phyloP scores from a whole-genome alignment of 768 basidiomycete species.

The Tulasnella sp. region DNA sequence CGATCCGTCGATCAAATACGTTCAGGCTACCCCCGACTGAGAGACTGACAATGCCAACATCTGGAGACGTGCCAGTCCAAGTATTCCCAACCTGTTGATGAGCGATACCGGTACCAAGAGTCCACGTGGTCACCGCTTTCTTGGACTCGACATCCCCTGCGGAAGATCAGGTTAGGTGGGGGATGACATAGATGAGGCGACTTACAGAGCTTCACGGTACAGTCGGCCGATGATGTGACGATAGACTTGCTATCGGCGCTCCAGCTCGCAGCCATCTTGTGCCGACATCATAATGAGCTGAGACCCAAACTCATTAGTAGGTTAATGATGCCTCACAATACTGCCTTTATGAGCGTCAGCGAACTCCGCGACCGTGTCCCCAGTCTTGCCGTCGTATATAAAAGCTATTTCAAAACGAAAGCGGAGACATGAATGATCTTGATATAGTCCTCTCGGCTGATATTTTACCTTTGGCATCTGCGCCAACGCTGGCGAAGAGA shows the following conservation, averaged over 20 bases:
- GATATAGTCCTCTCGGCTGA: background rate
- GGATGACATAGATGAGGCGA: constrained; percentile 1
- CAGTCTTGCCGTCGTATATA: constrained; percentile 83
- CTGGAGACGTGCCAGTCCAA: constrained; percentile 46
- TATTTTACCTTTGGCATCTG: constrained; percentile 57
- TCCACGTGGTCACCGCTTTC: constrained; percentile 59
- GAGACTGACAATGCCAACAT: constrained; percentile 64
- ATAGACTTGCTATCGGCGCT: constrained; percentile 59
- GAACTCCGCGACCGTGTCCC: constrained; percentile 63
- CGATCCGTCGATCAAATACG: constrained; percentile 64
- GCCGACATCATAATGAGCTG: background rate
- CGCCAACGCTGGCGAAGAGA: constrained; percentile 78
- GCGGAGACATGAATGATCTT: background rate
- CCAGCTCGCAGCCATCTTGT: constrained; percentile 49
- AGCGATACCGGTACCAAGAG: constrained; percentile 58
- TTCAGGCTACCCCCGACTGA: constrained; percentile 76
- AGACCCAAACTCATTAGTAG: background rate
- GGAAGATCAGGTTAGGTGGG: background rate
- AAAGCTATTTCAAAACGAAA: constrained; percentile 38
- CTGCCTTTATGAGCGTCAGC: constrained; percentile 65
- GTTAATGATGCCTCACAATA: constrained; percentile 42
- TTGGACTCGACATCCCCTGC: constrained; percentile 73
- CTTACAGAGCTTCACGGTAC: constrained; percentile 79
- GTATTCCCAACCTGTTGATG: constrained; percentile 82
- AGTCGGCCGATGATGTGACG: constrained; percentile 77